These are phyloP conservation scores for Eucalyptus victrix DNA, from an alignment of 345 rosid genomes.

Conservation along the genomic window DNA sequence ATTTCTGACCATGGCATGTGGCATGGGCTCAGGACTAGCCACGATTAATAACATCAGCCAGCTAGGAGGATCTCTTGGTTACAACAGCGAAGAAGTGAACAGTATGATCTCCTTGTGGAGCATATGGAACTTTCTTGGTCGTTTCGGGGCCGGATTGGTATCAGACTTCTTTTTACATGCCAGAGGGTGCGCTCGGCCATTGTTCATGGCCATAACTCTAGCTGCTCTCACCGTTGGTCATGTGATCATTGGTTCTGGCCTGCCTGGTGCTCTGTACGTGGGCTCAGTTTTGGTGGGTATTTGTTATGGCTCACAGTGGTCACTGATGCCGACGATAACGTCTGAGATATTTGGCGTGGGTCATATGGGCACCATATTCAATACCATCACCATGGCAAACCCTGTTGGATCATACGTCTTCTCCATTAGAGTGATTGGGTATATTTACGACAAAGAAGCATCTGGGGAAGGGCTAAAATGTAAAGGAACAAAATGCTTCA, in stretches of 20 bases:
- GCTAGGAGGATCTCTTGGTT: conserved; percentile 42
- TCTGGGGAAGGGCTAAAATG: conserved; percentile 13
- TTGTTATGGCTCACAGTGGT: conserved; percentile 50
- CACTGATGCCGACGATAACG: conserved; percentile 37
- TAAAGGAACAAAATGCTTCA: conserved; percentile 30
- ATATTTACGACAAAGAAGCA: conserved; percentile 33
- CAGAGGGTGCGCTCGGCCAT: conserved; percentile 35
- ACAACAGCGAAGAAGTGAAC: conserved; percentile 14
- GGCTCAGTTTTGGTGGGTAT: conserved; percentile 40
- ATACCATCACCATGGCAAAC: conserved; percentile 28
- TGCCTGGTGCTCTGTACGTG: conserved; percentile 21
- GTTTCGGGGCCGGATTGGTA: conserved; percentile 28
- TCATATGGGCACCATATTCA: conserved; percentile 47
- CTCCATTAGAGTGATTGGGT: conserved; percentile 35
- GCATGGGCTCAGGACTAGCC: conserved; percentile 50
- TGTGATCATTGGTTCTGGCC: conserved; percentile 32
- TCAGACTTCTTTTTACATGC: conserved; percentile 25
- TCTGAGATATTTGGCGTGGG: conserved; percentile 34
- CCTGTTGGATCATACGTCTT: conserved; percentile 50
- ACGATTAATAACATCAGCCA: conserved; percentile 42
- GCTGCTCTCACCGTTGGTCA: conserved; percentile 27
- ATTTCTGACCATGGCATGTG: conserved; percentile 38
- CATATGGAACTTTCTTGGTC: conserved; percentile 42
- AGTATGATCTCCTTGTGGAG: conserved; percentile 32
- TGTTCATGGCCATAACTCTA: conserved; percentile 38